A percentile compares a stretch with the other conserved stretches of the same genome.
Evolutionary conservation across 495 filamentous ascomycete species (phyloP).

Genomic region (Friedmanniomyces endolithicus): DNA sequence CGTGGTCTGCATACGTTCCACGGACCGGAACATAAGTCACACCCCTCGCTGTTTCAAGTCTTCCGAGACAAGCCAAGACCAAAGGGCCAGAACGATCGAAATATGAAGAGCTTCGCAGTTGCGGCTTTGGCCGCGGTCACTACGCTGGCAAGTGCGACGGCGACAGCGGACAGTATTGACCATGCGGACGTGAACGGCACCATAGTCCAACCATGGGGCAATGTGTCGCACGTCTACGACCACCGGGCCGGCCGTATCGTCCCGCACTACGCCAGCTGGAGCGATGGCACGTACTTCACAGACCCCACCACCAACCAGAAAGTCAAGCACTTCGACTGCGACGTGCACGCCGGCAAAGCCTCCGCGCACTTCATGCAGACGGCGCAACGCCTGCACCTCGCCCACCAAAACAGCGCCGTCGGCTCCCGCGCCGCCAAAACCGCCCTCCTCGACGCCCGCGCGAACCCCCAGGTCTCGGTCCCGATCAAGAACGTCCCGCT

Average conservation of each 20-base stretch:
- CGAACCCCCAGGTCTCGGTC: not conserved
- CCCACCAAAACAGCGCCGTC: slow-evolving; percentile 14
- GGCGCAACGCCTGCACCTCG: slow-evolving; percentile 19
- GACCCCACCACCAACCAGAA: slow-evolving; percentile 5
- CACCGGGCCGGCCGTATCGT: not conserved
- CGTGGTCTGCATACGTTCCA: not conserved
- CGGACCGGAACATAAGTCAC: not conserved
- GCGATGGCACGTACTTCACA: slow-evolving; percentile 14
- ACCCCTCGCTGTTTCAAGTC: not conserved
- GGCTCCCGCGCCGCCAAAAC: slow-evolving; percentile 13
- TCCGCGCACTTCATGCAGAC: slow-evolving; percentile 23
- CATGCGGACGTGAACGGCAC: not conserved
- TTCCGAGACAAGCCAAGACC: not conserved
- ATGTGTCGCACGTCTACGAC: slow-evolving; percentile 2
- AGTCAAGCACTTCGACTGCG: slow-evolving; percentile 30
- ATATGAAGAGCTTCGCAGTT: not conserved
- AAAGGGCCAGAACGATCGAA: not conserved
- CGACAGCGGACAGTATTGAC: not conserved
- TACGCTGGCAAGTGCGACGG: not conserved
- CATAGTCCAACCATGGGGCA: not conserved
- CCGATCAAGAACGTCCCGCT: slow-evolving; percentile 32
- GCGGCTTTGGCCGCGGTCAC: not conserved
- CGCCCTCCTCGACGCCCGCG: not conserved
- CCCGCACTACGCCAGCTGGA: slow-evolving; percentile 1
- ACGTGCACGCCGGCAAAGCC: slow-evolving; percentile 22